Percentiles rank a stretch among this genome's conserved stretches.
Conservation (phyloP, 1,284 basidiomycete genomes). For the Puccinia triticina region DNA sequence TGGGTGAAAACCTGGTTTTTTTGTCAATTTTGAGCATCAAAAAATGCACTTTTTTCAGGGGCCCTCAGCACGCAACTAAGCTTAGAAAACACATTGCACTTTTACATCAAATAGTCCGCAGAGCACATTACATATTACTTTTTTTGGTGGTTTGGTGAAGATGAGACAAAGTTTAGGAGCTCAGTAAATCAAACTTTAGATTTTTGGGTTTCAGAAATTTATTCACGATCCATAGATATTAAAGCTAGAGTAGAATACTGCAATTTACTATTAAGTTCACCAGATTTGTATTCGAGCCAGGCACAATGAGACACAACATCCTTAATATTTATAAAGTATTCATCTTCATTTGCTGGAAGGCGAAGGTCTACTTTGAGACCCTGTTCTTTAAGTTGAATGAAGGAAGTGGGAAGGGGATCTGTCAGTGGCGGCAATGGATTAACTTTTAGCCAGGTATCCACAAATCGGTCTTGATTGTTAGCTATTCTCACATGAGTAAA, state of each 20-base stretch:
- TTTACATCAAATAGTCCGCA: no score
- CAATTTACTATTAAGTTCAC: background rate
- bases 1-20: no score
- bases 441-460: constrained; percentile 10
- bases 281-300: constrained; percentile 10
- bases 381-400: background rate
- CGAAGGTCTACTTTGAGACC: background rate
- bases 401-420: background rate
- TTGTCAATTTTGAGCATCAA: no score
- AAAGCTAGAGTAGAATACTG: background rate
- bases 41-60: no score
- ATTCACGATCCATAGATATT: no score
- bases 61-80: no score
- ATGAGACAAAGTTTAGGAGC: no score
- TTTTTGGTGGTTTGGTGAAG: no score
- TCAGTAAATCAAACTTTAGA: no score
- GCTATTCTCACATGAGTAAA: background rate
- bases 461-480: background rate
- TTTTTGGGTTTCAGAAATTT: no score
- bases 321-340: background rate
- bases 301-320: constrained; percentile 32
- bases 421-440: background rate
- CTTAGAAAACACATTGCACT: no score
- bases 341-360: background rate
- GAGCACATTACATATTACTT: no score